Conservation (phyloP, 805 yeast genomes). For the Ogataea angusta region DNA sequence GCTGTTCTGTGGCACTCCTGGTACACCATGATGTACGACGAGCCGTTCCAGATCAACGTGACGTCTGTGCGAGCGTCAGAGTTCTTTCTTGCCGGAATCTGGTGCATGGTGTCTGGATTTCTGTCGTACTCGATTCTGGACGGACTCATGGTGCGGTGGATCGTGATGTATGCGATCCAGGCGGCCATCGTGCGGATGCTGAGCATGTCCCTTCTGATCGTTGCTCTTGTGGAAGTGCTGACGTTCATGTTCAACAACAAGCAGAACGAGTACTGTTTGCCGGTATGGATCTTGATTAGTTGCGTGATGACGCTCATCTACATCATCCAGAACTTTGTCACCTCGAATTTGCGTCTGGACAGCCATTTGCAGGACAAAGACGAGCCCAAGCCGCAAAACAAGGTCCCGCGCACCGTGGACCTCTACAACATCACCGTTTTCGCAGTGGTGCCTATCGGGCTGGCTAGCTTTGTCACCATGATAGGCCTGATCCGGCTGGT, state of each 20-base stretch:
- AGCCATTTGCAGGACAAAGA: conserved; percentile 21
- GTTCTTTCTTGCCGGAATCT: conserved; percentile 76
- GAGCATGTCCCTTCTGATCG: conserved; percentile 72
- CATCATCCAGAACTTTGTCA: conserved; percentile 83
- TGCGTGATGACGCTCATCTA: conserved; percentile 77
- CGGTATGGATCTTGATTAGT: conserved; percentile 89
- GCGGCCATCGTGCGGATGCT: conserved; percentile 88
- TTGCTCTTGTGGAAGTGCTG: conserved; percentile 66
- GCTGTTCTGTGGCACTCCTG: conserved; percentile 27
- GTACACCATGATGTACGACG: conserved; percentile 22
- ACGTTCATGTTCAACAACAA: conserved; percentile 68
- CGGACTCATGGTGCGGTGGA: conserved; percentile 91
- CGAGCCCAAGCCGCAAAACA: conserved; percentile 13
- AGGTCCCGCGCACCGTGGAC: conserved; percentile 69
- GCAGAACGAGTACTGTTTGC: conserved; percentile 59
- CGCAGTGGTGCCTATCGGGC: conserved; percentile 97
- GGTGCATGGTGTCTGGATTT: conserved; percentile 90
- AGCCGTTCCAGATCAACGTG: conserved; percentile 25
- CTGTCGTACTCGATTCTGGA: conserved; percentile 80
- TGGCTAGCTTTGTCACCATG: conserved; percentile 93
- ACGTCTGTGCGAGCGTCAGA: conserved; percentile 72
- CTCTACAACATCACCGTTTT: conserved; percentile 86
- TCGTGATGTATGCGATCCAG: conserved; percentile 79
- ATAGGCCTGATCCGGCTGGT: conserved; percentile 73
- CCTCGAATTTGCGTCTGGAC: conserved; percentile 61